These are phyloP conservation scores for Ascochyta clinopodiicola DNA, from an alignment of 2,329 filamentous ascomycete species.

Conservation along the genomic window DNA sequence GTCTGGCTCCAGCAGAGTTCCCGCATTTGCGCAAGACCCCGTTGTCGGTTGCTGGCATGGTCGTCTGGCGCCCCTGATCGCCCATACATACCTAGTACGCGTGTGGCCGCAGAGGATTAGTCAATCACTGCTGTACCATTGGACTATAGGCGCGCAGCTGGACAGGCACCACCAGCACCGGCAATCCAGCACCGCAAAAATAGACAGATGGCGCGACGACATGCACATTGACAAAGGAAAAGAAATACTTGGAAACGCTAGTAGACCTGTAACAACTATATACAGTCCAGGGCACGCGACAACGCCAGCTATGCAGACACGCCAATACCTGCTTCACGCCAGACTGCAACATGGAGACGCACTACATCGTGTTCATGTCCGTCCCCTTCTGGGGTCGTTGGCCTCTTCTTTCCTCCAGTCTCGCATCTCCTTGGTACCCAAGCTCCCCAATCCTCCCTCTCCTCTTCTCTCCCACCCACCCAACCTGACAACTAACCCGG, in stretches of 20 bases:
- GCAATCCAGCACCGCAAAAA: not conserved
- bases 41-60: not conserved
- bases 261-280: conserved; percentile 2
- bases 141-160: conserved; percentile 8
- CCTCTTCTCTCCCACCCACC: conserved; percentile 72
- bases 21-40: not conserved
- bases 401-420: conserved; percentile 84
- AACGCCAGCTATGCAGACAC: conserved; percentile 13
- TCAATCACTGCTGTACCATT: conserved; percentile 14
- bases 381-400: conserved; percentile 76
- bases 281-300: conserved; percentile 6
- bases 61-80: conserved; percentile 12
- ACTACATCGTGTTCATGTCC: conserved; percentile 52
- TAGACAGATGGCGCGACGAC: not conserved
- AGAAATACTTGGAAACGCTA: not conserved
- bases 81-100: not conserved
- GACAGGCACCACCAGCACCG: not conserved
- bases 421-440: conserved; percentile 90
- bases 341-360: not conserved
- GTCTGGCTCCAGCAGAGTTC: not conserved
- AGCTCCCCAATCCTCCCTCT: conserved; percentile 85
- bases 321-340: not conserved
- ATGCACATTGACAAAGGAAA: not conserved
- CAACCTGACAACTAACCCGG: conserved; percentile 66
- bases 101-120: conserved; percentile 12